Percentiles rank a stretch among this genome's conserved stretches.
These are phyloP conservation scores for Clarireedia homoeocarpa DNA, from an alignment of 2,329 filamentous ascomycete genomes.

Conservation along the genomic window DNA sequence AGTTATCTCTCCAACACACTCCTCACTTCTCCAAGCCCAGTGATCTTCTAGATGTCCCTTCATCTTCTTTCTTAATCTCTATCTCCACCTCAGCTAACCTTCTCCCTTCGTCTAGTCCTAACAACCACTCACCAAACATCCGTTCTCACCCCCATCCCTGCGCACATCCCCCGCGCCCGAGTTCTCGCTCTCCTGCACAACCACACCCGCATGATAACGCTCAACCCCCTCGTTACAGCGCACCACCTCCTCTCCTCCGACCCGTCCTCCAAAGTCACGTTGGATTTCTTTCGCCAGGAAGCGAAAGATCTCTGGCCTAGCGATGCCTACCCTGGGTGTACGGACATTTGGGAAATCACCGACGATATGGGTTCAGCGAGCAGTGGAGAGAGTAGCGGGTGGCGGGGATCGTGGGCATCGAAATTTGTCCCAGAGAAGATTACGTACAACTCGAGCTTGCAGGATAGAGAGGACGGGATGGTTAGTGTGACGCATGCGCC, in stretches of 20 bases:
- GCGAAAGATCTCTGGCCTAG: conserved; percentile 58
- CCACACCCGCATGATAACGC: conserved; percentile 72
- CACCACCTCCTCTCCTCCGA: neutral
- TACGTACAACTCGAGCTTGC: conserved; percentile 19
- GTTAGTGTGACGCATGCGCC: conserved; percentile 26
- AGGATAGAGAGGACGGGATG: conserved; percentile 18
- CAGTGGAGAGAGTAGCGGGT: conserved; percentile 67
- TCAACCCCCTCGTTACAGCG: conserved; percentile 68
- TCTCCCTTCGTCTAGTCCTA: conserved; percentile 15
- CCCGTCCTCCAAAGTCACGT: neutral
- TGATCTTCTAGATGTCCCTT: neutral
- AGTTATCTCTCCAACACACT: conserved; percentile 1
- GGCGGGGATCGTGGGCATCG: conserved; percentile 60
- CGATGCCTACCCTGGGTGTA: neutral
- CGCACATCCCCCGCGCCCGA: conserved; percentile 54
- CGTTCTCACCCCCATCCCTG: conserved; percentile 64
- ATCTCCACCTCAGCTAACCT: neutral
- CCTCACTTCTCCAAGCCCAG: neutral
- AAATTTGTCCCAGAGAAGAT: conserved; percentile 22
- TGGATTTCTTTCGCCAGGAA: conserved; percentile 20
- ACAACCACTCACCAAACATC: conserved; percentile 19
- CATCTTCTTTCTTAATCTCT: neutral
- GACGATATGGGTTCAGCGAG: conserved; percentile 31
- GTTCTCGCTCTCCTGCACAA: conserved; percentile 69
- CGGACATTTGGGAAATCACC: conserved; percentile 20